phyloP scores from a whole-genome alignment of 1,139 yeast species.

The Hansenula sp. region DNA sequence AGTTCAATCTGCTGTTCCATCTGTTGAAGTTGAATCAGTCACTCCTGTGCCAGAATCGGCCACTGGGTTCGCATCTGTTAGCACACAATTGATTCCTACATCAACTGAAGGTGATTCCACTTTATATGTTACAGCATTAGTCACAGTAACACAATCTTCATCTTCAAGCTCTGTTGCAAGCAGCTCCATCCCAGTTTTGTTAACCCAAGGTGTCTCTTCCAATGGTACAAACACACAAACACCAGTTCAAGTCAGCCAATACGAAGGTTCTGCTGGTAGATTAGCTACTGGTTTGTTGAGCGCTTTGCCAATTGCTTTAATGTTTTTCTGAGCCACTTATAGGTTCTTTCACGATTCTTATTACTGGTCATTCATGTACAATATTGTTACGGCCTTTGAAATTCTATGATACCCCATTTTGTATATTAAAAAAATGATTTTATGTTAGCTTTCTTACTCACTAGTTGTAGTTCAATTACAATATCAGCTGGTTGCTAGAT shows the following conservation, averaged over 20 bases:
- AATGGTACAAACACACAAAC: neutral
- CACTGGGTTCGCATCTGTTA: neutral
- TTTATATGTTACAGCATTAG: neutral
- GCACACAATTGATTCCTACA: neutral
- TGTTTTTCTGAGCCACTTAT: neutral
- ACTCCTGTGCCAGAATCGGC: neutral
- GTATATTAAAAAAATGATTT: no score
- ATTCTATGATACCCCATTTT: no score
- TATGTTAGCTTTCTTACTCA: no score
- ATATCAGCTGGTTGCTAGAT: no score
- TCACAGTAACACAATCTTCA: neutral
- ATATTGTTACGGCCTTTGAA: no score
- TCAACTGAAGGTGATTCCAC: neutral
- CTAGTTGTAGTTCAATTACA: no score
- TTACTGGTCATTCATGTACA: no score
- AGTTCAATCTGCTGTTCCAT: no score
- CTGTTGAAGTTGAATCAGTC: no score
- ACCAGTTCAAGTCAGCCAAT: neutral
- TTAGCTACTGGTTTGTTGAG: neutral
- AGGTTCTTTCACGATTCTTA: neutral
- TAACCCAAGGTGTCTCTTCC: neutral
- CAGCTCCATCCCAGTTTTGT: neutral
- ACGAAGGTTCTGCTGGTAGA: slow-evolving; percentile 2
- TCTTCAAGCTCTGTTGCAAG: neutral
- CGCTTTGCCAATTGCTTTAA: neutral